Percentiles rank a stretch among this genome's conserved stretches.
Evolutionary conservation across 2,329 filamentous ascomycete species (phyloP).

Genomic region (Knufia petricola): DNA sequence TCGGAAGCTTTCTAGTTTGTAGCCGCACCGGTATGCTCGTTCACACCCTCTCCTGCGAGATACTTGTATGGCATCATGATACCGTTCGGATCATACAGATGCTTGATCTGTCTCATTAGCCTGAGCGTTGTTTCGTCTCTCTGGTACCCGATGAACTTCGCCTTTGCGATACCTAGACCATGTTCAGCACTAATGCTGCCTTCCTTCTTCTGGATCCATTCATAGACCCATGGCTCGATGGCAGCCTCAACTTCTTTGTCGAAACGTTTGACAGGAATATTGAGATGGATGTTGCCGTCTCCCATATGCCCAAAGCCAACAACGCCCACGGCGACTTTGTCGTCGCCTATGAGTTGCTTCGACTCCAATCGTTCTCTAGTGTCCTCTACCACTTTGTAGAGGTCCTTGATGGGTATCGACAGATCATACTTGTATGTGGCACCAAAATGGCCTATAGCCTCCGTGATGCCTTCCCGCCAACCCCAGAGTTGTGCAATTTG

Average conservation of each 20-base stretch:
- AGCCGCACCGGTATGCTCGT: not conserved
- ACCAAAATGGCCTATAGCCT: conserved; percentile 79
- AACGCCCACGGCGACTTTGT: conserved; percentile 74
- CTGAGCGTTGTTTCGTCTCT: conserved; percentile 75
- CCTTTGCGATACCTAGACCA: conserved; percentile 88
- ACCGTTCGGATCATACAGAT: conserved; percentile 87
- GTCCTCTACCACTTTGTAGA: conserved; percentile 86
- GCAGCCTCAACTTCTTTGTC: conserved; percentile 77
- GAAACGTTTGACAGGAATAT: conserved; percentile 72
- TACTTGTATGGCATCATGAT: conserved; percentile 99
- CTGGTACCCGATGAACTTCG: conserved; percentile 89
- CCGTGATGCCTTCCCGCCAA: conserved; percentile 88
- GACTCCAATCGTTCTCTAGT: conserved; percentile 61
- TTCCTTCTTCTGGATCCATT: conserved; percentile 81
- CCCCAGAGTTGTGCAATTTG: conserved; percentile 78
- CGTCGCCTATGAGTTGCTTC: conserved; percentile 67
- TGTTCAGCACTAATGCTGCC: conserved; percentile 97
- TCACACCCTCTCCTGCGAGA: conserved; percentile 41
- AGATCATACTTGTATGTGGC: conserved; percentile 98
- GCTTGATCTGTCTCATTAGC: conserved; percentile 93
- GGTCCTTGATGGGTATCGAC: conserved; percentile 77
- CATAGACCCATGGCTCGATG: conserved; percentile 91
- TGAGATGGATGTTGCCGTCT: conserved; percentile 89
- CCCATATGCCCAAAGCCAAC: conserved; percentile 98
- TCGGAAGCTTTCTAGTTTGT: not conserved